These are phyloP conservation scores for Ophiostoma sp. DNA, from an alignment of 2,329 filamentous ascomycete species.

Conservation along the genomic window DNA sequence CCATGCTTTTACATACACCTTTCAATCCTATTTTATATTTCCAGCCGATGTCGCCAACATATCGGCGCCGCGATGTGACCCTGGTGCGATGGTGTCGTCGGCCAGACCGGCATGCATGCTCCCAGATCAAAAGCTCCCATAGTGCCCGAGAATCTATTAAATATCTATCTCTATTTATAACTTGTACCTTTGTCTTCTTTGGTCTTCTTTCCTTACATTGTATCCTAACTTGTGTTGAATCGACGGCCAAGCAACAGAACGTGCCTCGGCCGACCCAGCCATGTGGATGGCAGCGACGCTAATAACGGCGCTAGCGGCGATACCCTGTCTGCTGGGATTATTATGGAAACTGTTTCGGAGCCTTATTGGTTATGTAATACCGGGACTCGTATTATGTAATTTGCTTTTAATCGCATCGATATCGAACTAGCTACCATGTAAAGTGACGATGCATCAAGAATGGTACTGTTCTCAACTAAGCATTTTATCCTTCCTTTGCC, in stretches of 20 bases:
- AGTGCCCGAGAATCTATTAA: background rate
- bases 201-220: too few species aligned
- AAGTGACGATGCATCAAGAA: too few species aligned
- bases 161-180: too few species aligned
- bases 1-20: background rate
- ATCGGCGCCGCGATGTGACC: background rate
- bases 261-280: background rate
- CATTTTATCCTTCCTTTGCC: too few species aligned
- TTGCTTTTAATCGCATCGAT: too few species aligned
- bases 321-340: background rate
- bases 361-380: background rate
- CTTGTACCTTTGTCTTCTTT: too few species aligned
- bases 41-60: background rate
- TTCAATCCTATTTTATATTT: background rate
- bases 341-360: background rate
- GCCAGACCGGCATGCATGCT: background rate
- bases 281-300: background rate
- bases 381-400: too few species aligned
- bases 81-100: constrained; percentile 1
- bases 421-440: too few species aligned
- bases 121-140: background rate
- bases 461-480: too few species aligned
- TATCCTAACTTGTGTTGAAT: too few species aligned
- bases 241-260: too few species aligned
- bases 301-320: background rate